phyloP scores from a whole-genome alignment of 768 basidiomycete species.

The Leccinum sublutescens region DNA sequence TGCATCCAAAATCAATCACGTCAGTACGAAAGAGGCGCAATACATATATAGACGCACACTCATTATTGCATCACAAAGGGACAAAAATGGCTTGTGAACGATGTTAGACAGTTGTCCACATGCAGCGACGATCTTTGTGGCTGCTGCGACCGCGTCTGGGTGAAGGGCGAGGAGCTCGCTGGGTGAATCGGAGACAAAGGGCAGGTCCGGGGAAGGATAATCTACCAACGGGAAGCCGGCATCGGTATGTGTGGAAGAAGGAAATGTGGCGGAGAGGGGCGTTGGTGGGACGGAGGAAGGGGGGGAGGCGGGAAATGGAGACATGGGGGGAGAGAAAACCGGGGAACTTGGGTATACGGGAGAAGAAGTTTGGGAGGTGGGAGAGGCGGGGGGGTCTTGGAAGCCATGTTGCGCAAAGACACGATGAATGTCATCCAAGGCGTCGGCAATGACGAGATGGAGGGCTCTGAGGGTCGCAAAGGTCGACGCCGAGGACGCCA shows the following conservation, averaged over 20 bases:
- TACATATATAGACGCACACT: conserved; percentile 43
- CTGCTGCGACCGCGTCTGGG: conserved; percentile 58
- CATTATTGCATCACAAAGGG: conserved; percentile 73
- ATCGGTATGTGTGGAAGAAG: conserved; percentile 12
- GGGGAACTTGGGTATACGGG: conserved; percentile 29
- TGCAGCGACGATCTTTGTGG: conserved; percentile 64
- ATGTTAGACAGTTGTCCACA: conserved; percentile 64
- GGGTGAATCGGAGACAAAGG: conserved; percentile 44
- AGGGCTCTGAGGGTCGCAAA: conserved; percentile 63
- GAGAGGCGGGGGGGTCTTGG: conserved; percentile 11
- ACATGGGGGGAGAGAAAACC: conserved; percentile 30
- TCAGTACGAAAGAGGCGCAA: conserved; percentile 1
- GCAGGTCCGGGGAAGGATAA: conserved; percentile 56
- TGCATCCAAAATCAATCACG: background rate
- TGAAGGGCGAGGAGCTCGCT: conserved; percentile 58
- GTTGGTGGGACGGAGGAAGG: conserved; percentile 28
- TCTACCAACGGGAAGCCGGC: conserved; percentile 28
- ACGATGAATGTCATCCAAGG: conserved; percentile 65
- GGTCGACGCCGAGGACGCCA: conserved; percentile 45
- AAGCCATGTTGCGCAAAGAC: conserved; percentile 40
- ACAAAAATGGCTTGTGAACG: conserved; percentile 66
- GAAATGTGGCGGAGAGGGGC: conserved; percentile 31
- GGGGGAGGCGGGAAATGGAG: conserved; percentile 24
- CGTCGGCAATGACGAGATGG: conserved; percentile 63
- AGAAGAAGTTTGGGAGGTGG: conserved; percentile 17